These are phyloP conservation scores for Marsdenia floribunda DNA, from an alignment of 257 asterid species.

Conservation along the genomic window DNA sequence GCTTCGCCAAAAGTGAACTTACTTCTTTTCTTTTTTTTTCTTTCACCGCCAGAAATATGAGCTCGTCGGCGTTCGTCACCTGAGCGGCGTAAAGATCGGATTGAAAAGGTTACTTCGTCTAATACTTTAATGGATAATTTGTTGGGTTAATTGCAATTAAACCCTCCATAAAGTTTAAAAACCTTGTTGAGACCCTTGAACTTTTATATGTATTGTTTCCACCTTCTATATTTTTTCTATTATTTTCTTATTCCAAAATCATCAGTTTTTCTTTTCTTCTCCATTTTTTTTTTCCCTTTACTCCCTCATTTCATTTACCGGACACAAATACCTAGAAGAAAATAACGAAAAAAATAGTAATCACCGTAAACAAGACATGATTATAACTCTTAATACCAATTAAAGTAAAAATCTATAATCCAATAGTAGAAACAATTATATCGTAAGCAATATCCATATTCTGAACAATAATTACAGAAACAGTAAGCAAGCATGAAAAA, in stretches of 20 bases:
- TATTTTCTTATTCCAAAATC: neutral
- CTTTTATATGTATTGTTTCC: neutral
- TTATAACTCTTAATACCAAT: no score
- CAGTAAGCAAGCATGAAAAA: no score
- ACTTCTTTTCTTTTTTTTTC: no score
- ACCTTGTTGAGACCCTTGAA: neutral
- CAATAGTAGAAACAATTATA: no score
- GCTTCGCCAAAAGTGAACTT: no score
- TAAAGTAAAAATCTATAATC: no score
- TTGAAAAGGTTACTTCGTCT: neutral
- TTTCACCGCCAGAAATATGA: neutral
- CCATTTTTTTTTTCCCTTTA: neutral
- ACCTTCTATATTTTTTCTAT: neutral
- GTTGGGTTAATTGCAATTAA: neutral
- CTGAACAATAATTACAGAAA: neutral
- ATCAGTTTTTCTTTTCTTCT: neutral
- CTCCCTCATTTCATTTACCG: no score
- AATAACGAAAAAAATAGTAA: no score
- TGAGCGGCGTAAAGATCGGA: neutral
- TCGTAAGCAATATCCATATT: neutral
- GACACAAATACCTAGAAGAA: no score
- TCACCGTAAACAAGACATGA: no score
- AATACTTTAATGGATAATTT: neutral
- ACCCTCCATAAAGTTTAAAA: neutral
- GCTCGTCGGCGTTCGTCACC: neutral